These are phyloP conservation scores for Choricystis sp. DNA, from an alignment of 139 green algal genomes.

Conservation along the genomic window DNA sequence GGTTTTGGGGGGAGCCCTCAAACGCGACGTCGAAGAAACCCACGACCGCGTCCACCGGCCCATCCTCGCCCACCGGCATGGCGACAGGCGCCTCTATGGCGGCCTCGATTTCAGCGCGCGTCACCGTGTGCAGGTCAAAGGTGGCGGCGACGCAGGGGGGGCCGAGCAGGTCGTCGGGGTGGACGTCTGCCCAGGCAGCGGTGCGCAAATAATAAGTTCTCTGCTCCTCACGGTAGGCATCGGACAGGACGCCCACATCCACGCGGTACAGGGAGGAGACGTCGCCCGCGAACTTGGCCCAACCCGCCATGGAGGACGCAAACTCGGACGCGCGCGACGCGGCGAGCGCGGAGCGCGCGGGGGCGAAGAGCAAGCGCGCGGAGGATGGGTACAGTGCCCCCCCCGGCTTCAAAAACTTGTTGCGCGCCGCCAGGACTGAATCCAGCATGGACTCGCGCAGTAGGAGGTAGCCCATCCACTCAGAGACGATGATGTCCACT, in stretches of 20 bases:
- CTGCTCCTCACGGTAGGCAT: constrained; percentile 47
- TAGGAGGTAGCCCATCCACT: constrained; percentile 83
- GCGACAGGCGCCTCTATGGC: constrained; percentile 26
- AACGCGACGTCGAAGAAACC: constrained; percentile 86
- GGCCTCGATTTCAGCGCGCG: constrained; percentile 61
- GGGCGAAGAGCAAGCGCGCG: constrained; percentile 71
- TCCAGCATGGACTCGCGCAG: constrained; percentile 93
- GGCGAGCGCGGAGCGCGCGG: constrained; percentile 41
- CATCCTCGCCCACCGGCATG: constrained; percentile 39
- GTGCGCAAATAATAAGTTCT: constrained; percentile 70
- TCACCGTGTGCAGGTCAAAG: constrained; percentile 72
- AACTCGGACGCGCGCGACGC: constrained; percentile 8
- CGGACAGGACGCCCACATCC: constrained; percentile 45
- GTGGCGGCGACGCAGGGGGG: constrained; percentile 47
- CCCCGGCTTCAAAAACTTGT: constrained; percentile 80
- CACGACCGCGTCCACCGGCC: constrained; percentile 58
- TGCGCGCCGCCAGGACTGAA: constrained; percentile 70
- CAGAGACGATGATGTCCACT: constrained; percentile 90
- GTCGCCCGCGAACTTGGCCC: constrained; percentile 63
- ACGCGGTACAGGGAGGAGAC: constrained; percentile 74
- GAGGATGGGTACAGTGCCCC: constrained; percentile 86
- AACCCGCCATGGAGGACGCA: constrained; percentile 53
- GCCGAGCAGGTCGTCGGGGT: constrained; percentile 62
- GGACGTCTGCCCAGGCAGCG: constrained; percentile 62
- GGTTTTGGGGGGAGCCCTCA: constrained; percentile 40